A percentile compares a stretch with the other conserved stretches of the same genome.
Conservation (phyloP, 192 early-diverging fungal genomes). For the Umbelopsis sp. region DNA sequence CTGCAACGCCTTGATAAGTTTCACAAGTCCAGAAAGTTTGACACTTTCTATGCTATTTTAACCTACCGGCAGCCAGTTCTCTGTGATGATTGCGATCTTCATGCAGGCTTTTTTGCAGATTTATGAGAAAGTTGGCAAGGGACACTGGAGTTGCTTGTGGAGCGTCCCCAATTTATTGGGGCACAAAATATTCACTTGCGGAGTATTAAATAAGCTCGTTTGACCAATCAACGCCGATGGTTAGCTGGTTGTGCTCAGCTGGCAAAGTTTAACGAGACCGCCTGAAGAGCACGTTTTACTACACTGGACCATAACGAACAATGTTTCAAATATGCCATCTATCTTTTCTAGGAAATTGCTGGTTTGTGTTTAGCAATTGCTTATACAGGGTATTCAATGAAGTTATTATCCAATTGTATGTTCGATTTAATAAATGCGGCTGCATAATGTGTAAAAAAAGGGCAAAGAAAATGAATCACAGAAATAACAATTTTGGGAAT, state of each 20-base stretch:
- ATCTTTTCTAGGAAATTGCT: too few relatives aligned
- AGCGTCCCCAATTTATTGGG: constrained; percentile 14
- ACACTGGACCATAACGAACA: background rate
- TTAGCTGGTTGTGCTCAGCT: constrained; percentile 13
- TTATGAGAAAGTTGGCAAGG: constrained; percentile 8
- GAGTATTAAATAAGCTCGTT: constrained; percentile 15
- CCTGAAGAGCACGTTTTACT: constrained; percentile 16
- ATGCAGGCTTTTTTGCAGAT: constrained; percentile 18
- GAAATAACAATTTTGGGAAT: too few relatives aligned
- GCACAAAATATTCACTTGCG: constrained; percentile 17
- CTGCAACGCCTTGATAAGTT: background rate
- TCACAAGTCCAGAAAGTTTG: background rate
- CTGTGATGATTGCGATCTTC: constrained; percentile 39
- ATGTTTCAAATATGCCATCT: constrained; percentile 10
- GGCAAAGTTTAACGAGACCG: background rate
- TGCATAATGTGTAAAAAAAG: too few relatives aligned
- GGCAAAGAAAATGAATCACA: too few relatives aligned
- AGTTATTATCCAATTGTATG: too few relatives aligned
- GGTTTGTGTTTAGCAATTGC: too few relatives aligned
- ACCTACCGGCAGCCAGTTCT: constrained; percentile 35
- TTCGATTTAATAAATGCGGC: too few relatives aligned
- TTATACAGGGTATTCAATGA: too few relatives aligned
- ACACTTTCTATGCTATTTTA: background rate
- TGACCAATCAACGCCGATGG: constrained; percentile 18
- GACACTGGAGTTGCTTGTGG: background rate